Base-by-base conservation (phyloP, 495 filamentous ascomycete genomes). In the Xylaria cubensis region DNA sequence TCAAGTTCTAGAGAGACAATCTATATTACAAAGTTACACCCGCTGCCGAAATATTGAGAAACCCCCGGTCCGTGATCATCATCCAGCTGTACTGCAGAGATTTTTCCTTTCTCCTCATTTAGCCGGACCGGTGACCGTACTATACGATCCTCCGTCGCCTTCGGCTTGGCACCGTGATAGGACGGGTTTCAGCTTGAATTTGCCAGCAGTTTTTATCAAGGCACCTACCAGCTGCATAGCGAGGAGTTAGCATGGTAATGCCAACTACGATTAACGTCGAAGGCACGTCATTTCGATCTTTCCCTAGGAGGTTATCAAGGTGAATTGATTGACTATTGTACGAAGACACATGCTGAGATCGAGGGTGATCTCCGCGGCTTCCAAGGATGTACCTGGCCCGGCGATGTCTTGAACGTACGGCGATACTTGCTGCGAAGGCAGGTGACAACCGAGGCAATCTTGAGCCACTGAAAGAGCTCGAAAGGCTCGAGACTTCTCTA, bases 291-390 rank as follows among this genome's bases (percentile, higher is more conserved):
- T 4, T 80, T 82, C 67, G 55, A 62, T 12, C 1, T 21, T 42
- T 4, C 74, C 72, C 1, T 70, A 75, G 19, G 69, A 74, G 41
- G 79, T 48, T 29, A 13, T 56, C 51, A 32, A 34, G 1, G 42
- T 67, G 8, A 74, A 74, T 77, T 80, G 29, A 50, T 77, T 19
- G 75, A 79, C 70, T 44, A 39, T 34, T 48, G 70, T 13, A 70
- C 73, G 12, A 81, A 81, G 66, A 69, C 79, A 29, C 75, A 80
- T 55, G 75, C 71, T 8, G 74, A 72, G 41, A 74, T 72, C 0
- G 51, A 73, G n/a, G 24, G 51, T 3, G 51, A 56, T 56, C 51
- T 56, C 13, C 51, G 51, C 26, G 24, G 51, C 26, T 24, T 56
- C 24, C 51, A 24, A 56, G 24, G 51, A 13, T 56, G 51, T 13